Conservation (phyloP, 257 asterid species). For the Solanum virginianum region DNA sequence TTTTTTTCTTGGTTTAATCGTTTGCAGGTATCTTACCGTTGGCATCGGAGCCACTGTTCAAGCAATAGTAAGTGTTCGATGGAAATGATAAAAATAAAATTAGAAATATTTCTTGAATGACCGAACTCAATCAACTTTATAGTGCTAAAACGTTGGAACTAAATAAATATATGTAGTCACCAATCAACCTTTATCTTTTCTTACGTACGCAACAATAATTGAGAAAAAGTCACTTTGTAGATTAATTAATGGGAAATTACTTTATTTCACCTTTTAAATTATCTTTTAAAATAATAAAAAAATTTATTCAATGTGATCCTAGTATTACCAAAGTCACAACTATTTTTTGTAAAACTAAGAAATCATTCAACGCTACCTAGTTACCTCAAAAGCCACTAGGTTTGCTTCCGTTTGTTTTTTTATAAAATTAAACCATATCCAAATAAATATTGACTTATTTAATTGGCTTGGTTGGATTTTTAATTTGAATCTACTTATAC, state of each 20-base stretch:
- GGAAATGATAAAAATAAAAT: not conserved
- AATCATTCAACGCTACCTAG: not conserved
- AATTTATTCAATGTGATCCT: not conserved
- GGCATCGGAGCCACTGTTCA: slow-evolving; percentile 63
- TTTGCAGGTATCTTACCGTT: slow-evolving; percentile 60
- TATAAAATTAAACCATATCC: no score
- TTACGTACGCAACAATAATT: not conserved
- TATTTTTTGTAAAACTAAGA: not conserved
- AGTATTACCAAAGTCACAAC: not conserved
- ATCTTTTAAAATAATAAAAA: not conserved
- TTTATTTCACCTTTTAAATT: not conserved
- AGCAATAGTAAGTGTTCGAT: slow-evolving; percentile 38
- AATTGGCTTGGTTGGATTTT: no score
- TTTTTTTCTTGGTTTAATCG: not conserved
- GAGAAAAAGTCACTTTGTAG: not conserved
- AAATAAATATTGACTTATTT: no score
- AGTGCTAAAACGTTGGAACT: not conserved
- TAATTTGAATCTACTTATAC: not conserved
- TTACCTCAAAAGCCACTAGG: not conserved
- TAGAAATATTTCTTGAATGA: not conserved
- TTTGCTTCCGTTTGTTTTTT: not conserved
- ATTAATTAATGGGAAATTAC: not conserved
- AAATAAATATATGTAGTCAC: not conserved
- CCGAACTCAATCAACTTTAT: not conserved
- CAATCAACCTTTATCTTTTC: not conserved